Evolutionary conservation across 2,329 filamentous ascomycete genomes (phyloP).

Genomic region (Pseudocercospora pini-densiflorae): DNA sequence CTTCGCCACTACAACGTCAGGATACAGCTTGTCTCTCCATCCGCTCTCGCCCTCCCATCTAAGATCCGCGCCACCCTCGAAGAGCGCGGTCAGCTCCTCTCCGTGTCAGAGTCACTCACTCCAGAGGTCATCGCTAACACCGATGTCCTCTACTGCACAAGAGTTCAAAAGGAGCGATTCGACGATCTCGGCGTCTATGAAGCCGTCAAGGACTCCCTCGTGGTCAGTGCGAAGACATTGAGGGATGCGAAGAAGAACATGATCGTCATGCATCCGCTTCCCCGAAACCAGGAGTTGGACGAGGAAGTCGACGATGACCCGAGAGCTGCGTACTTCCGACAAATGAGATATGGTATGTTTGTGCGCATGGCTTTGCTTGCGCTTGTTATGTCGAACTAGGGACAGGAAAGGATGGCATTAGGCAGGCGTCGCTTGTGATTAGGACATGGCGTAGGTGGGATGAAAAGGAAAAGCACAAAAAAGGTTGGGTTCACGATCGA

Average conservation of each 20-base stretch:
- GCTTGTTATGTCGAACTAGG: constrained; percentile 73
- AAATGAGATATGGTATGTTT: constrained; percentile 99
- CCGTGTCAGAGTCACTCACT: constrained; percentile 78
- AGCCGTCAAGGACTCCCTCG: constrained; percentile 81
- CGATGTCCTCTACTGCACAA: constrained; percentile 95
- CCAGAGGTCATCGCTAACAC: constrained; percentile 83
- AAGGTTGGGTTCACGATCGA: neutral
- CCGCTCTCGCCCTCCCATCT: constrained; percentile 74
- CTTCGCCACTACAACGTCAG: constrained; percentile 95
- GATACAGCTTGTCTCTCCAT: constrained; percentile 88
- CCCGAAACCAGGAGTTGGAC: constrained; percentile 88
- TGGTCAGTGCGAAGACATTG: constrained; percentile 87
- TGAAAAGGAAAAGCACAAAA: neutral
- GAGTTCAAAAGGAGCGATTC: constrained; percentile 96
- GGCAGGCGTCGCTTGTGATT: no score
- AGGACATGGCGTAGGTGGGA: neutral
- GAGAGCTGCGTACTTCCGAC: constrained; percentile 96
- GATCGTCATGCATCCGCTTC: constrained; percentile 94
- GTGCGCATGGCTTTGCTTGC: constrained; percentile 97
- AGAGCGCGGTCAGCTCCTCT: constrained; percentile 74
- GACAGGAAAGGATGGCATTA: neutral
- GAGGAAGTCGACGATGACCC: constrained; percentile 99
- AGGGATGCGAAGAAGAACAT: constrained; percentile 91
- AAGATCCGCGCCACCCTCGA: constrained; percentile 75
- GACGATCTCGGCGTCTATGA: constrained; percentile 79